phyloP scores from a whole-genome alignment of 1,284 basidiomycete species.

The Microbotryum saponariae region DNA sequence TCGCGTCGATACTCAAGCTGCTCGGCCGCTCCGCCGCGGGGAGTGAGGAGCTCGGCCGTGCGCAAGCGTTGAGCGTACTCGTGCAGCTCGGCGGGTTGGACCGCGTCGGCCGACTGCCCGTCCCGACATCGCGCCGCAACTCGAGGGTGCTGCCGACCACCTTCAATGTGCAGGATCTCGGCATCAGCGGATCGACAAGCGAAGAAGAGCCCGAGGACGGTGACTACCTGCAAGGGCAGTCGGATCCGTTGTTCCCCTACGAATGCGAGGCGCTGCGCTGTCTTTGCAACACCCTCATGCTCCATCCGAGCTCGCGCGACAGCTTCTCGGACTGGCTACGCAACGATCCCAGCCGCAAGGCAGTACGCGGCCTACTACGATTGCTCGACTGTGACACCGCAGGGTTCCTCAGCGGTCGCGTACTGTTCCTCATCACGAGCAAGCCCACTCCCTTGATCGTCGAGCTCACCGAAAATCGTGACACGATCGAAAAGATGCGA shows the following conservation, averaged over 20 bases:
- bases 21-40: slow-evolving; percentile 25
- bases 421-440: slow-evolving; percentile 31
- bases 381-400: slow-evolving; percentile 10
- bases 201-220: slow-evolving; percentile 6
- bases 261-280: slow-evolving; percentile 29
- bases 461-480: slow-evolving; percentile 15
- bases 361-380: slow-evolving; percentile 16
- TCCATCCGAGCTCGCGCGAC: slow-evolving; percentile 27
- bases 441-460: slow-evolving; percentile 21
- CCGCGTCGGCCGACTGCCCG: slow-evolving; percentile 2
- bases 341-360: slow-evolving; percentile 4
- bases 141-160: not conserved
- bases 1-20: slow-evolving; percentile 19
- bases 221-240: not conserved
- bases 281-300: slow-evolving; percentile 29
- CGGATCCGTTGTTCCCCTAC: slow-evolving; percentile 7
- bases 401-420: slow-evolving; percentile 20
- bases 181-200: not conserved
- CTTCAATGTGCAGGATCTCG: not conserved
- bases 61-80: slow-evolving; percentile 9
- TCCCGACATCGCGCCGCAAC: not conserved
- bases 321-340: slow-evolving; percentile 20
- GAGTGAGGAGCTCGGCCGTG: slow-evolving; percentile 18
- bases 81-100: slow-evolving; percentile 16
- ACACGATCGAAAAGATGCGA: slow-evolving; percentile 9